Conservation (phyloP, 352 stramenopile genomes). For the Phytophthora sansomeana region DNA sequence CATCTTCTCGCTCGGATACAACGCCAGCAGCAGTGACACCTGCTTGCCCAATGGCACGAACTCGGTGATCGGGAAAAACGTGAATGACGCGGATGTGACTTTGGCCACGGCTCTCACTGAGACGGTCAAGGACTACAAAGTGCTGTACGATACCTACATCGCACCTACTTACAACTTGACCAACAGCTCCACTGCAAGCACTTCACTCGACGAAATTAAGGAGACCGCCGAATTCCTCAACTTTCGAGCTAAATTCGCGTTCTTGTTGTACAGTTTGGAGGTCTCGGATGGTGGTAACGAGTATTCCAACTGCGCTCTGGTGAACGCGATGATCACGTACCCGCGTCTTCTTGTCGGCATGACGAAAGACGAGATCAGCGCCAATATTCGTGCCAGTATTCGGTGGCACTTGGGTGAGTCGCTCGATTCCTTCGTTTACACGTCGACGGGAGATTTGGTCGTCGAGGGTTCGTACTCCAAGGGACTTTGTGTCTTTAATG, state of each 20-base stretch:
- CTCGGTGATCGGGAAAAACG: slow-evolving; percentile 45
- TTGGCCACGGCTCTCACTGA: slow-evolving; percentile 31
- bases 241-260: slow-evolving; percentile 55
- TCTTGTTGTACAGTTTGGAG: slow-evolving; percentile 48
- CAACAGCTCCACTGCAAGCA: background rate
- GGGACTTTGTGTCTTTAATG: slow-evolving; percentile 57
- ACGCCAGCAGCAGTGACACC: slow-evolving; percentile 39
- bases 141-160: slow-evolving; percentile 60
- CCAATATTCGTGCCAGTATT: slow-evolving; percentile 46
- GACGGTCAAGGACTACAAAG: slow-evolving; percentile 44
- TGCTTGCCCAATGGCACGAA: slow-evolving; percentile 46
- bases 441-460: slow-evolving; percentile 32
- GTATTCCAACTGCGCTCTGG: slow-evolving; percentile 38
- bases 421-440: slow-evolving; percentile 44
- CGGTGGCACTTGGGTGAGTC: slow-evolving; percentile 50
- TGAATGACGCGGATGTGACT: slow-evolving; percentile 43
- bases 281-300: slow-evolving; percentile 44
- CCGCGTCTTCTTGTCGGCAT: slow-evolving; percentile 57
- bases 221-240: slow-evolving; percentile 50
- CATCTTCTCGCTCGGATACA: slow-evolving; percentile 58
- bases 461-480: slow-evolving; percentile 48
- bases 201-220: slow-evolving; percentile 42
- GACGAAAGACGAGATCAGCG: slow-evolving; percentile 51
- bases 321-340: slow-evolving; percentile 51
- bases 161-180: slow-evolving; percentile 50